Base-by-base conservation (phyloP, 352 stramenopile species). In the Elongisporangium senticosum region DNA sequence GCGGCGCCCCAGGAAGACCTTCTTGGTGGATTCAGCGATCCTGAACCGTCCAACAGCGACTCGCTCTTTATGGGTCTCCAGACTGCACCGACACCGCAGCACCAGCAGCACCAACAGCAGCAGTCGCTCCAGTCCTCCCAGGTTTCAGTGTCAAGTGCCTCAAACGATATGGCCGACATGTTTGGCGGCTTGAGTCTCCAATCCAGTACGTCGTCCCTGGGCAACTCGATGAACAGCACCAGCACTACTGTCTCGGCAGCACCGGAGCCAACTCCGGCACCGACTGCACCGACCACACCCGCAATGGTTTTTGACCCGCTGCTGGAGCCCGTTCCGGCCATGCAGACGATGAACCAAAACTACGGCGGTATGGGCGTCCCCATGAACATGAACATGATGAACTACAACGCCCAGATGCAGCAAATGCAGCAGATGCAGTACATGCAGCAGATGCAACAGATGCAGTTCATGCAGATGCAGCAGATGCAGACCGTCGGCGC, bases 341-440 rank as follows among this genome's bases (percentile, higher is more conserved):
- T 73, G 14, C 61, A 76, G 22, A 50, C 63, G 49, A 72, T 88
- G 65, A 81, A 70, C 52, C 59, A 73, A 6, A 66, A 69, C 28
- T 79, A 68, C 48, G 66, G 64, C 28, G 67, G 56, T 19, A 10
- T 43, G 10, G 33, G 33, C 13, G 33, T 43, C 33, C 52, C 67
- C 15, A 79, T 79, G 72, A 69, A 74, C 68, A 83, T 87, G 75
- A 72, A 74, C 62, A 79, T 85, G 67, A 89, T 88, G 79, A 83
- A 81, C 63, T 79, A 71, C 56, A 82, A 74, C 57, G 60, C 65
- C 17, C 77, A 82, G 60, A 82, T 80, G 67, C n/a, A 49, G 15
- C 58, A 59, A 24, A 50, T 55, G 47, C 47, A 62, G 3, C 70
- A 71, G 28, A 79, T 79, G 76, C 53, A 65, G 40, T 77, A 84